phyloP scores from a whole-genome alignment of 2,329 filamentous ascomycete species.

The Helminthosporium solani region DNA sequence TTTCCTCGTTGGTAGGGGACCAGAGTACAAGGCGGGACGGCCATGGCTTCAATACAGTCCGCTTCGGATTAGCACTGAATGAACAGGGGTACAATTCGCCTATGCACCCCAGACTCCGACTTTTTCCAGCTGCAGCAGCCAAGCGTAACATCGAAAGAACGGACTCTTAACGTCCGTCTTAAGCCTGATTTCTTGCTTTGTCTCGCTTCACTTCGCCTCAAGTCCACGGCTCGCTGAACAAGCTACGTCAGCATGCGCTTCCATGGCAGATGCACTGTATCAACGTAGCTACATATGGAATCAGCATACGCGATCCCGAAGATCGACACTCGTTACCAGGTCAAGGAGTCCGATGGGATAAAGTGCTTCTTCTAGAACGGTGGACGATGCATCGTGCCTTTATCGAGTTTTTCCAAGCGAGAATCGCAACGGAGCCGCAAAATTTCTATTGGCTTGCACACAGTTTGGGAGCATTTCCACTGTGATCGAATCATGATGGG shows the following conservation, averaged over 20 bases:
- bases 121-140: constrained; percentile 3
- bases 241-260: background rate
- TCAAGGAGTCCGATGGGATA: background rate
- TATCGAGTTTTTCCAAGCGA: background rate
- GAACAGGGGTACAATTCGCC: constrained; percentile 9
- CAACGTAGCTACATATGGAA: background rate
- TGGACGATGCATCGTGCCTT: too few relatives aligned
- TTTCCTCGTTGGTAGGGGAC: too few relatives aligned
- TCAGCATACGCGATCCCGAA: constrained; percentile 7
- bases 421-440: background rate
- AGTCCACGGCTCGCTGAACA: background rate
- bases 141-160: constrained; percentile 10
- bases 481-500: background rate
- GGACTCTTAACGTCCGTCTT: constrained; percentile 15
- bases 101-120: constrained; percentile 21
- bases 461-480: background rate
- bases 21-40: background rate
- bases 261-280: background rate
- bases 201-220: background rate
- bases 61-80: constrained; percentile 2
- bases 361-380: too few relatives aligned
- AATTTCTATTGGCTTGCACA: background rate
- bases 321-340: constrained; percentile 10
- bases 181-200: constrained; percentile 11
- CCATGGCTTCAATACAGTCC: constrained; percentile 9